Base-by-base conservation (phyloP, 495 filamentous ascomycete genomes). In the Podospora tetraspora region DNA sequence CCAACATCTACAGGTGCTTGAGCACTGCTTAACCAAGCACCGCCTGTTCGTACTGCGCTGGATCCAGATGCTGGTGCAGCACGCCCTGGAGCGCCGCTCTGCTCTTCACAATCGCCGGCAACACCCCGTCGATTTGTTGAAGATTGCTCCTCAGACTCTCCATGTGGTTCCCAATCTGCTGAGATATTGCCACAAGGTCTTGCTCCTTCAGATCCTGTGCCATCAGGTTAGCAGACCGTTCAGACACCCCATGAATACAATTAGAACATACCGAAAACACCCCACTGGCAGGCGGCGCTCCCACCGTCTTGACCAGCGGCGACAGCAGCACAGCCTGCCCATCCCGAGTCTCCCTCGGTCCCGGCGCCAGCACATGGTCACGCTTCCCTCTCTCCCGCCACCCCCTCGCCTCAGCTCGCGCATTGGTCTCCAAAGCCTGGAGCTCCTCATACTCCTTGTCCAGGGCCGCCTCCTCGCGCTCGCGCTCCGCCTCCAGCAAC, bases 71-170 rank as follows among this genome's bases (percentile, higher is more conserved):
- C 71, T 71, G 77, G 73, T 75, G 80, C 76, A 81, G 72, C 69
- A 77, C 75, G 56, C 73, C 74, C 74, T 72, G 77, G 56, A 76
- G 68, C 65, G 73, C 79, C 62, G 69, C 85, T 74, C 80, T 84
- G 78, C 71, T 80, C 70, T 74, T 78, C 59, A 70, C 73, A 22
- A 84, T 79, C 6, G 76, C 77, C 7, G 79, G 80, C 59, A 80
- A 67, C 22, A 84, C 75, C 0, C 80, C 82, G 1, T 82, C 79
- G 24, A 83, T 78, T 74, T 84, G 81, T 57, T 76, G 85, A 76
- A 80, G 84, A 74, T 82, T 90, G 81, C 72, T 86, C 76, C 76
- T 85, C 88, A 84, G 89, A 82, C 72, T 84, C 70, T 84, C 79
- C 81, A 84, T 82, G 65, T 84, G 82, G 63, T 64, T 80, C 3